Evolutionary conservation across 192 early-diverging fungal genomes (phyloP), one percentile per base, ranked within the genome.

Genomic region (Geranomyces michiganensis): DNA sequence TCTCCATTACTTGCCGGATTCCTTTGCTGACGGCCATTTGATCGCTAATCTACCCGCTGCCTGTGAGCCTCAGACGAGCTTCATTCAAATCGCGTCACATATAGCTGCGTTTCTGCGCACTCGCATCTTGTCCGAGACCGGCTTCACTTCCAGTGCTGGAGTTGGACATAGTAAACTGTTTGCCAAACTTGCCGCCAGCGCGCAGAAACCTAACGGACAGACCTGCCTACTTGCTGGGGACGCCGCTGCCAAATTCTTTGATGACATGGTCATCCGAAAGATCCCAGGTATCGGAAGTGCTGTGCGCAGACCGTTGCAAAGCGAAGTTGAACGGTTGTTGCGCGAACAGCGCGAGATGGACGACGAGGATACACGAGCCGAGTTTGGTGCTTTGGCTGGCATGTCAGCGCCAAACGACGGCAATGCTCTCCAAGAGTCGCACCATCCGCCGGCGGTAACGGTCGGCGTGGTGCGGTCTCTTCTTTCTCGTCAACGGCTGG

Each of bases 61-160:
- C 36, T 3, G 36, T 3, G 10, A 3, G 5, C 36, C 36, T 58
- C 76, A 31, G 24, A 48, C n/a, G 21, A 29, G 32, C 49, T 45
- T 17, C 58, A 43, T 73, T 33, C 56, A 24, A 33, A 72, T 55
- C 46, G 72, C 78, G 8, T 49, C 67, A 15, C 77, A 79, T 62
- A 53, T 80, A 17, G 78, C 78, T 0, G 9, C 26, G 1, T 66
- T 59, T 46, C 45, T 79, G 12, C 58, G 79, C 10, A 14, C 10
- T 21, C 55, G 26, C 24, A 75, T 80, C 21, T 30, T 32, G 13
- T 13, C 22, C 0, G 30, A 41, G 5, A 29, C 65, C 6, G 72
- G 79, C 14, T 80, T 76, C 67, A 80, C 79, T 17, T 68, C 73
- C 44, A 72, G 68, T 43, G 71, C 72, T 10, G 79, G 79, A 43